Conservation (phyloP, 306 rosid genomes). For the Cicer judaicum region DNA sequence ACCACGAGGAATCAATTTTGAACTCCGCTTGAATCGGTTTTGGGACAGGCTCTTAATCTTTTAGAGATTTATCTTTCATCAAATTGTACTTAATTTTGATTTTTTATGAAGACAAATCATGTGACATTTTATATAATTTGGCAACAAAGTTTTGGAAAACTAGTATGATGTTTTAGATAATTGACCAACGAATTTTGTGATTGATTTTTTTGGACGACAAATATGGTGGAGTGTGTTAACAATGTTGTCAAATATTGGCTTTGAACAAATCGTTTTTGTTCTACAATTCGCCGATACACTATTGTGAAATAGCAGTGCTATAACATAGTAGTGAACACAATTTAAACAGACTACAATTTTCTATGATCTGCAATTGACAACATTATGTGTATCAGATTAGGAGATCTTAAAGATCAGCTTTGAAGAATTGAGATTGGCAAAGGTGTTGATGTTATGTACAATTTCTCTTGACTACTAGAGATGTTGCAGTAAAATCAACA, state of each 20-base stretch:
- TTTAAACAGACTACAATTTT: no score
- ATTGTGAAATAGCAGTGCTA: no score
- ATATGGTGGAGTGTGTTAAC: background rate
- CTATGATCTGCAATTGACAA: no score
- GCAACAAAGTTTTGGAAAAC: background rate
- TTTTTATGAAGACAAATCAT: background rate
- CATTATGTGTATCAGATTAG: slow-evolving; percentile 46
- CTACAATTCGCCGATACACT: no score
- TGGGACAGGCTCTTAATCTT: background rate
- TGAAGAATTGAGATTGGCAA: slow-evolving; percentile 29
- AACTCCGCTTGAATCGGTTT: background rate
- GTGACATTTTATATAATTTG: background rate
- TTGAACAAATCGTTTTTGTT: no score
- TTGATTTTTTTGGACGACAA: background rate
- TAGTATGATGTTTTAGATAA: background rate
- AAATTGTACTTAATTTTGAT: background rate
- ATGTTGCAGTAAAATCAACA: slow-evolving; percentile 17
- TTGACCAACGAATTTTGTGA: background rate
- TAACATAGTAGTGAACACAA: no score
- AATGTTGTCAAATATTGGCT: no score
- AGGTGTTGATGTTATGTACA: background rate
- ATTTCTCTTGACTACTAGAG: slow-evolving; percentile 19
- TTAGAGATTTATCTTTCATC: background rate
- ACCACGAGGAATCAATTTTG: background rate
- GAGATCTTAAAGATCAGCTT: slow-evolving; percentile 50